phyloP scores from a whole-genome alignment of 2,329 filamentous ascomycete genomes.

The Exophiala sp. region DNA sequence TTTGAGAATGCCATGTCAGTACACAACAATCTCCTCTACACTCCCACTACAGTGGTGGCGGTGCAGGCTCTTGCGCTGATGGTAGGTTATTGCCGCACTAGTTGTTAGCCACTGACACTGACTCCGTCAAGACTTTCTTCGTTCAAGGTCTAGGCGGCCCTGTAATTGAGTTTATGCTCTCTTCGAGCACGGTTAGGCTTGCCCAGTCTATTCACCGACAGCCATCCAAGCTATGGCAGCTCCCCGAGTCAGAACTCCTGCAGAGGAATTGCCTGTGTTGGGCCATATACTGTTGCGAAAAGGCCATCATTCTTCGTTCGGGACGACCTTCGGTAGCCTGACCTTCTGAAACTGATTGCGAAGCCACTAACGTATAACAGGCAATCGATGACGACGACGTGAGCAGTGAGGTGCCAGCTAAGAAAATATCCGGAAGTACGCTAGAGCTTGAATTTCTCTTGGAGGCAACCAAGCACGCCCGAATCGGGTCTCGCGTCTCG shows the following conservation, averaged over 20 bases:
- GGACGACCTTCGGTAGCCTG: slow-evolving; percentile 1
- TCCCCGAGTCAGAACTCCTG: not conserved
- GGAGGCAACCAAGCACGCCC: not conserved
- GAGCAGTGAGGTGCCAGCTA: slow-evolving; percentile 3
- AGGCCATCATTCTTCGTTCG: not conserved
- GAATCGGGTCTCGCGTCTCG: not conserved
- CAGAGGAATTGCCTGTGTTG: not conserved
- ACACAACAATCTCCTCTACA: not conserved
- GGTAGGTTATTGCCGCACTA: not conserved
- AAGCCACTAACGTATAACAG: not conserved
- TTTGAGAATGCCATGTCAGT: slow-evolving; percentile 2
- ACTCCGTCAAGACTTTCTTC: not conserved
- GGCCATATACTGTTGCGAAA: slow-evolving; percentile 3
- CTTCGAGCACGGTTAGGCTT: not conserved
- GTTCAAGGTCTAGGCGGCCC: not conserved
- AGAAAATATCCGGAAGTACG: not conserved
- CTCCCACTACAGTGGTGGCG: not conserved
- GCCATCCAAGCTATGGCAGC: not conserved
- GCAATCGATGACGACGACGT: slow-evolving; percentile 6
- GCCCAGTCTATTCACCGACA: slow-evolving; percentile 3
- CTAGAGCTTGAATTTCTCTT: not conserved
- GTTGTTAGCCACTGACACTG: not conserved
- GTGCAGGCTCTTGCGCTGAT: not conserved
- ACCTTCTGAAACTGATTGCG: not conserved
- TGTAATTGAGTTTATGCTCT: not conserved